A percentile compares a stretch with the other conserved stretches of the same genome.
phyloP scores from a whole-genome alignment of 106 monocot species.

The Dendrobium chrysotoxum region DNA sequence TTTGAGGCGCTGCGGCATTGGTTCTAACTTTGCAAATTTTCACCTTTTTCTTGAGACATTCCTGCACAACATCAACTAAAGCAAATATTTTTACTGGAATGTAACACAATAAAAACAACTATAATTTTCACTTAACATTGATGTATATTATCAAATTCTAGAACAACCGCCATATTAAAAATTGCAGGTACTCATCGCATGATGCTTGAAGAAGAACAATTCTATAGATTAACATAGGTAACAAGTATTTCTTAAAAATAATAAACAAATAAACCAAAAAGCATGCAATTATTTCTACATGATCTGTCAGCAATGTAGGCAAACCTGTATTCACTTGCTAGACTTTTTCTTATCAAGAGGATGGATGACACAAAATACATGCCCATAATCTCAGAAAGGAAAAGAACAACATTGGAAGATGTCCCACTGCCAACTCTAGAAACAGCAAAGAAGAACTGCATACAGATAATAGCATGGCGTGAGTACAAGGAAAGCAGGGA shows the following conservation, averaged over 20 bases:
- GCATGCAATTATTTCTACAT: neutral
- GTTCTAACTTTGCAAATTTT: no score
- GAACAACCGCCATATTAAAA: neutral
- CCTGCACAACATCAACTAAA: no score
- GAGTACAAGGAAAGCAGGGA: neutral
- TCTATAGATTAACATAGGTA: neutral
- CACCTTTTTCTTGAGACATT: no score
- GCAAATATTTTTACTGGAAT: no score
- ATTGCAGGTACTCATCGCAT: neutral
- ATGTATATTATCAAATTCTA: neutral
- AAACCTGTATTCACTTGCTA: constrained; percentile 96
- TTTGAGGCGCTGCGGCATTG: no score
- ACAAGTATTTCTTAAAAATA: neutral
- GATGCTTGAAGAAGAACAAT: neutral
- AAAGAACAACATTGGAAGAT: constrained; percentile 91
- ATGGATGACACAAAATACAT: constrained; percentile 98
- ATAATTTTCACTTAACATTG: neutral
- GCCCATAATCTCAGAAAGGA: constrained; percentile 98
- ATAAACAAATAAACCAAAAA: neutral
- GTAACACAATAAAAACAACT: no score
- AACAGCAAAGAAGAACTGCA: constrained; percentile 98
- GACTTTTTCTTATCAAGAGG: constrained; percentile 89
- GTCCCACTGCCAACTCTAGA: constrained; percentile 94
- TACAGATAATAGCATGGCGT: constrained; percentile 10
- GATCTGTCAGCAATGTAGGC: neutral